Conservation (phyloP, 345 rosid genomes). For the Camelina sativa region DNA sequence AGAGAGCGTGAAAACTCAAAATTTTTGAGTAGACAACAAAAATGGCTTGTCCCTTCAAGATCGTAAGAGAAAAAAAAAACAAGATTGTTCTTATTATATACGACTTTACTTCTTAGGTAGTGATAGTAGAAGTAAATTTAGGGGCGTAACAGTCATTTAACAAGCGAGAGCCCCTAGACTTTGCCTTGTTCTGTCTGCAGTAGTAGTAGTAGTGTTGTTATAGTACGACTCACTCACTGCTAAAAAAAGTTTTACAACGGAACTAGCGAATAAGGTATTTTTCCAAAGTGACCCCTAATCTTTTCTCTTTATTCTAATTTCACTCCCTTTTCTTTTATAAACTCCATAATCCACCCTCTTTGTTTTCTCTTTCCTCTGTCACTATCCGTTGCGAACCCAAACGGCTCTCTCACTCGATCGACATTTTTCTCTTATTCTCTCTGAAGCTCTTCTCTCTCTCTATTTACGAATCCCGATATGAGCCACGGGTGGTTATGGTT, state of each 20-base stretch:
- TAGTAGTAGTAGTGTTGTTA: conserved; percentile 13
- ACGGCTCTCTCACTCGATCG: conserved; percentile 49
- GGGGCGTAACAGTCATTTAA: conserved; percentile 42
- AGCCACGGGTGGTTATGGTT: conserved; percentile 65
- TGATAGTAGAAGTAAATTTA: conserved; percentile 12
- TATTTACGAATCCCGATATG: conserved; percentile 47
- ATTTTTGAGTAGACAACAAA: not conserved
- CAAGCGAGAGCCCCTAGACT: conserved; percentile 34
- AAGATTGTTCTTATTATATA: not conserved
- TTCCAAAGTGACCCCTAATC: conserved; percentile 31
- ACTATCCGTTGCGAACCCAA: conserved; percentile 70
- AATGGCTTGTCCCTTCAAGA: conserved; percentile 27
- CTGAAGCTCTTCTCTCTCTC: conserved; percentile 14
- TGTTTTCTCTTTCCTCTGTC: conserved; percentile 37
- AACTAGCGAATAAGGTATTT: conserved; percentile 8
- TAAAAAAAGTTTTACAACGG: conserved; percentile 35
- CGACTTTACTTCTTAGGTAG: not conserved
- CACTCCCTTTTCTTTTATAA: conserved; percentile 31
- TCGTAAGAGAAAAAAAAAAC: not conserved
- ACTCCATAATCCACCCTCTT: not conserved
- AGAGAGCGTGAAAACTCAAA: conserved; percentile 9
- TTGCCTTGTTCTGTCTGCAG: conserved; percentile 28
- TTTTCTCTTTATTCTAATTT: conserved; percentile 37
- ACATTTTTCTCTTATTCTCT: not conserved
- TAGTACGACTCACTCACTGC: conserved; percentile 39